Evolutionary conservation across 2,329 filamentous ascomycete genomes (phyloP).

Genomic region (Tolypocladium paradoxum): DNA sequence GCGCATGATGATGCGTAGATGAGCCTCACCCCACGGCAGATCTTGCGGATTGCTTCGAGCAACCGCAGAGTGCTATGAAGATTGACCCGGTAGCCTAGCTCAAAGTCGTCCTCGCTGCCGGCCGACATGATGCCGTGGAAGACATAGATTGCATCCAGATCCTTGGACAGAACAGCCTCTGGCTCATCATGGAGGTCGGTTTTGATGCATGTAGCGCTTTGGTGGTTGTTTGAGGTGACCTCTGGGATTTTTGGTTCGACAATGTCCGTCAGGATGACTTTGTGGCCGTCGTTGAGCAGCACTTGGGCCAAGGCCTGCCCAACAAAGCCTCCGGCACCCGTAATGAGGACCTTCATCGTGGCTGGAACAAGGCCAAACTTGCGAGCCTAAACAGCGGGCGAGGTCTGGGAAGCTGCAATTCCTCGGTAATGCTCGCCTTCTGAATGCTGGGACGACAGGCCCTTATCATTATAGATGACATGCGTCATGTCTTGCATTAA

Average conservation of each 20-base stretch:
- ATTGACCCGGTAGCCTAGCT: constrained; percentile 44
- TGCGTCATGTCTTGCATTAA: no score
- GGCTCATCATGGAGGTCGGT: constrained; percentile 14
- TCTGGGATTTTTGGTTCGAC: constrained; percentile 37
- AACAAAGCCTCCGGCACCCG: constrained; percentile 53
- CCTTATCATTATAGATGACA: no score
- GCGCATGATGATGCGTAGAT: constrained; percentile 49
- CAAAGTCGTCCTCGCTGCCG: constrained; percentile 47
- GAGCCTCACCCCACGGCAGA: constrained; percentile 36
- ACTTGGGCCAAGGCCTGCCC: constrained; percentile 49
- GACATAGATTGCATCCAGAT: constrained; percentile 38
- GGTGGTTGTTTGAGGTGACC: constrained; percentile 17
- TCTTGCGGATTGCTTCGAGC: constrained; percentile 35
- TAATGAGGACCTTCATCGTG: constrained; percentile 42
- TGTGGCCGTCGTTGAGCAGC: constrained; percentile 33
- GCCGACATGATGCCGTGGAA: constrained; percentile 54
- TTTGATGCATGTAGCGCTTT: constrained; percentile 12
- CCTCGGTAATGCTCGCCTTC: no score
- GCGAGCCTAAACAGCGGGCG: not conserved
- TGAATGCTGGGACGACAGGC: no score
- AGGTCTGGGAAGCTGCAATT: not conserved
- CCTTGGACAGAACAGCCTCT: constrained; percentile 6
- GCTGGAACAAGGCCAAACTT: not conserved
- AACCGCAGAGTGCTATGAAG: constrained; percentile 42
- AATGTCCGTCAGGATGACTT: constrained; percentile 47